phyloP scores from a whole-genome alignment of 2,329 filamentous ascomycete species.

The Ophiocordyceps sinensis region DNA sequence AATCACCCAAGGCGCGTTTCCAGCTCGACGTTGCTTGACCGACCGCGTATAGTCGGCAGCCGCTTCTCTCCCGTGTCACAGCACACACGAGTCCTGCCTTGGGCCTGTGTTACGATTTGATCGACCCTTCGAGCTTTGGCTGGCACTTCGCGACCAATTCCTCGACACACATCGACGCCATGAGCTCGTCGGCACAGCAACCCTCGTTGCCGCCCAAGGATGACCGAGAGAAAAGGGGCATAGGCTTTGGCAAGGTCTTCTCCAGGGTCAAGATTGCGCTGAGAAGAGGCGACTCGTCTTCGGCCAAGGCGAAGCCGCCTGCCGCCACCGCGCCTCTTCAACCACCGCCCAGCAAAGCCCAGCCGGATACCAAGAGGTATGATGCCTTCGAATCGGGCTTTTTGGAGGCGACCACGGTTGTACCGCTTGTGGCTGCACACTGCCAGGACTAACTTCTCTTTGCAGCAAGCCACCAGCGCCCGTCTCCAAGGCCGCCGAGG shows the following conservation, averaged over 20 bases:
- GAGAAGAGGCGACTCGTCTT: constrained; percentile 24
- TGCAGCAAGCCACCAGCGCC: background rate
- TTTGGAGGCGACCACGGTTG: too few relatives aligned
- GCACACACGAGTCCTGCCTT: too few relatives aligned
- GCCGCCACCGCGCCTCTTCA: background rate
- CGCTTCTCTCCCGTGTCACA: too few relatives aligned
- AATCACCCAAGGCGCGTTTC: too few relatives aligned
- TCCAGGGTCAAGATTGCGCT: constrained; percentile 35
- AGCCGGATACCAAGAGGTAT: background rate
- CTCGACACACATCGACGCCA: constrained; percentile 8
- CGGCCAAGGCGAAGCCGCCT: constrained; percentile 5
- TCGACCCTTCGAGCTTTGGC: background rate
- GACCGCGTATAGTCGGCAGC: background rate
- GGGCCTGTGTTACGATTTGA: background rate
- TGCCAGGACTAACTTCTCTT: background rate
- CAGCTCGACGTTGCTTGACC: background rate
- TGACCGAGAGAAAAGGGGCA: constrained; percentile 29
- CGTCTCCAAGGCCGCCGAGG: constrained; percentile 9
- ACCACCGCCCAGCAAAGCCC: background rate
- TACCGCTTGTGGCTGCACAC: background rate
- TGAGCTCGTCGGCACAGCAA: constrained; percentile 28
- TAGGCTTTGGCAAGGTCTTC: constrained; percentile 31
- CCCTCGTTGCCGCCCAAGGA: constrained; percentile 18
- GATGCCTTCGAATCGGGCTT: background rate
- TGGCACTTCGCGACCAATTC: background rate